These are phyloP conservation scores for Gossypium thurberi DNA, from an alignment of 345 rosid genomes.

Conservation along the genomic window DNA sequence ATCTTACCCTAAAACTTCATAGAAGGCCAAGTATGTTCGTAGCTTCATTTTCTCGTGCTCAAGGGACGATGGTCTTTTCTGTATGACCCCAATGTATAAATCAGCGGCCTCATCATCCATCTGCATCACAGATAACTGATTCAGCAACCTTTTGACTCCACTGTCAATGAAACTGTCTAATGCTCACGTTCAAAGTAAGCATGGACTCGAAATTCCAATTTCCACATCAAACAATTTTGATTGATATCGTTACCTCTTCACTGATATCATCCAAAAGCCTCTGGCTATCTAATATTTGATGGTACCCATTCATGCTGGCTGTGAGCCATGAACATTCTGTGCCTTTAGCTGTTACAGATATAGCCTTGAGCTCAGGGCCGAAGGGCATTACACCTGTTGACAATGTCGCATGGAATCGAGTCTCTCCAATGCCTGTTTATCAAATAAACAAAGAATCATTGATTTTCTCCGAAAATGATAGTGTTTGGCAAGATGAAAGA, in stretches of 20 bases:
- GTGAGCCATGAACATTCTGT: conserved; percentile 23
- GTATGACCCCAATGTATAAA: conserved; percentile 52
- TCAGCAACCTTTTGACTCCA: not conserved
- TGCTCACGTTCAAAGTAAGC: not conserved
- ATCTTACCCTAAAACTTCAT: conserved; percentile 54
- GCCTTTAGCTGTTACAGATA: conserved; percentile 17
- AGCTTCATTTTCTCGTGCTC: conserved; percentile 39
- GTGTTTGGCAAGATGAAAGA: not conserved
- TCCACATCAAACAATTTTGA: not conserved
- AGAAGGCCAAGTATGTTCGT: conserved; percentile 46
- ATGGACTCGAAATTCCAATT: not conserved
- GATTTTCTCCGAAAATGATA: not conserved
- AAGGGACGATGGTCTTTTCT: conserved; percentile 45
- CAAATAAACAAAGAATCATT: not conserved
- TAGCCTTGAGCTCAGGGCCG: conserved; percentile 34
- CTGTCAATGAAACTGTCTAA: not conserved
- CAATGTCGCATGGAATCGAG: conserved; percentile 29
- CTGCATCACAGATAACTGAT: not conserved
- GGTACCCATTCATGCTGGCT: conserved; percentile 21
- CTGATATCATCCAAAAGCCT: conserved; percentile 23
- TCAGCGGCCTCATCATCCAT: conserved; percentile 18
- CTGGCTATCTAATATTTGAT: conserved; percentile 15
- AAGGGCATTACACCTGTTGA: conserved; percentile 36
- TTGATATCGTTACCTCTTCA: not conserved
- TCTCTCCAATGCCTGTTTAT: conserved; percentile 27